A percentile compares a stretch with the other conserved stretches of the same genome.
phyloP scores from a whole-genome alignment of 2,329 filamentous ascomycete species.

The Aspergillus oerlinghausenensis region DNA sequence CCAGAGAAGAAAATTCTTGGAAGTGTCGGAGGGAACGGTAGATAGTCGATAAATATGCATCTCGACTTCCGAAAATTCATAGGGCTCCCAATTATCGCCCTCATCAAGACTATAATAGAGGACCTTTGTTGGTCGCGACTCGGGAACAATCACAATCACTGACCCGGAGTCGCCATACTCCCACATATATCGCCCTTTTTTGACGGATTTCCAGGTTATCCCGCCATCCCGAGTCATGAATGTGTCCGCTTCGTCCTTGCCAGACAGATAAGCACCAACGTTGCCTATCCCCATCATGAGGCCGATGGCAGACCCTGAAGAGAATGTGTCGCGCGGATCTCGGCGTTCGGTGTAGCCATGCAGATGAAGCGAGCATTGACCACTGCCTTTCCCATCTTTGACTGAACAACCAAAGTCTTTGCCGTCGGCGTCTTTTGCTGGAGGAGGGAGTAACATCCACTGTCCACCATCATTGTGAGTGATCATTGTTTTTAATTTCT shows the following conservation, averaged over 20 bases:
- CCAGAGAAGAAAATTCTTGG: slow-evolving; percentile 90
- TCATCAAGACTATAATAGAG: slow-evolving; percentile 77
- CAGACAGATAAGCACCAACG: slow-evolving; percentile 67
- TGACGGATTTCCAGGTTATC: slow-evolving; percentile 77
- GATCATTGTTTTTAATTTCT: slow-evolving; percentile 84
- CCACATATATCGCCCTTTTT: slow-evolving; percentile 87
- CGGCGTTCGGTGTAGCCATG: slow-evolving; percentile 91
- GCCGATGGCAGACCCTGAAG: slow-evolving; percentile 80
- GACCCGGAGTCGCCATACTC: slow-evolving; percentile 94
- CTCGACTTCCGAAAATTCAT: slow-evolving; percentile 66
- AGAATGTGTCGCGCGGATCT: slow-evolving; percentile 80
- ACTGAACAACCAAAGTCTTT: slow-evolving; percentile 67
- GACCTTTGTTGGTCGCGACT: slow-evolving; percentile 61
- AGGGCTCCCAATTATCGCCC: slow-evolving; percentile 72
- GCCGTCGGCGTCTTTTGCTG: slow-evolving; percentile 63
- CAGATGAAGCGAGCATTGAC: slow-evolving; percentile 80
- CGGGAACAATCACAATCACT: slow-evolving; percentile 80
- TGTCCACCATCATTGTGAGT: slow-evolving; percentile 93
- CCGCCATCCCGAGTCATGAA: slow-evolving; percentile 92
- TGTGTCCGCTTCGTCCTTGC: slow-evolving; percentile 71
- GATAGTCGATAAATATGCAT: slow-evolving; percentile 75
- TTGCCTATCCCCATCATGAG: slow-evolving; percentile 90
- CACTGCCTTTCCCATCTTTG: slow-evolving; percentile 47
- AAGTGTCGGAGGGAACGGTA: slow-evolving; percentile 82
- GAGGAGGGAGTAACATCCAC: slow-evolving; percentile 75